Evolutionary conservation across 2,329 filamentous ascomycete species (phyloP), one percentile per base, ranked within the genome.

Genomic region (Colletotrichum tabaci): DNA sequence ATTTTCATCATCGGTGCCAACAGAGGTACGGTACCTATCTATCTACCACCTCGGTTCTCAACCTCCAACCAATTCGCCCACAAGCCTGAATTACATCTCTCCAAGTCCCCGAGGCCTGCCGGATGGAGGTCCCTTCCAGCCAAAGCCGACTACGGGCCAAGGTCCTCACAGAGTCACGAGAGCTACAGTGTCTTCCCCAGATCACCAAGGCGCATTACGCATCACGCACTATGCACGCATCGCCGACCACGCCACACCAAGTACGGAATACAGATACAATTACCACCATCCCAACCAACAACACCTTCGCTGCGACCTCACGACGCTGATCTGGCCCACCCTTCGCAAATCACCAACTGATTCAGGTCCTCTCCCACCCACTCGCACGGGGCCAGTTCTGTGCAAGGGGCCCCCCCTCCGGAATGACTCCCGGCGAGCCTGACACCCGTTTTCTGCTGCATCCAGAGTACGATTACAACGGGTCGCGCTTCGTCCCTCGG

Each of bases 241-340:
- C 26, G 26, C 26, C 26, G 26, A 30, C 26, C 26, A 30, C 5
- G 26, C 26, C 26, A 30, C 26, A 6, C 26, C 26, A 30, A 30
- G 26, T 30, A 30, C 26, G 1, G 26, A 30, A 30, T 30, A 30
- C 26, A 30, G 26, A 30, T 30, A 30, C 26, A 30, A 30, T 30
- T 30, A 30, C 21, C 53, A 66, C 23, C 42, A 61, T 47, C 47
- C 50, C 47, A 40, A 47, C 49, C 63, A 67, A 46, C 35, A 50
- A 56, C 40, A 61, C 63, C 40, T 42, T 42, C 62, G 38, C 46
- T 52, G 35, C 53, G 15, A 60, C 56, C 21, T 44, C 56, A 44
- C 47, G 30, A 35, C 46, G 67, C 49, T 58, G 67, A 70, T 66
- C 62, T 18, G 67, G 55, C 62, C 62, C 67, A 70, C 67, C 40